Evolutionary conservation across 1,284 basidiomycete genomes (phyloP).

Genomic region (Pseudozyma flocculosa): DNA sequence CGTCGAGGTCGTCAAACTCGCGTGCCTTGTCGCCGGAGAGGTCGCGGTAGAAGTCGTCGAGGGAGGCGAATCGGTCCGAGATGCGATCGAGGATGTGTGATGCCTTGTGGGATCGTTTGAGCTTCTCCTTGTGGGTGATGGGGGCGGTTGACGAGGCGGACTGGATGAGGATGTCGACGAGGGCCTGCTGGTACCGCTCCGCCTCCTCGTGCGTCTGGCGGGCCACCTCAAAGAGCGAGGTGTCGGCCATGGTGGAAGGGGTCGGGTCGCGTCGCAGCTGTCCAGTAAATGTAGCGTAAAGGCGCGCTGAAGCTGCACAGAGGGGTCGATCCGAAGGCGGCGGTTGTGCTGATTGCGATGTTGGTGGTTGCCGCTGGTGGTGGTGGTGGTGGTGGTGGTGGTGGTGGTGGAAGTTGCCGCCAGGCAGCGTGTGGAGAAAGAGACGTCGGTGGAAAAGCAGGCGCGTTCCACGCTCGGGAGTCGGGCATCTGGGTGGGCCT

Average conservation of each 20-base stretch:
- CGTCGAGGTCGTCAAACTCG: constrained; percentile 61
- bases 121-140: constrained; percentile 61
- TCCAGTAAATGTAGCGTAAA: not conserved
- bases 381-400: too few relatives aligned
- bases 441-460: too few relatives aligned
- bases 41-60: constrained; percentile 59
- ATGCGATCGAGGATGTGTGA: constrained; percentile 82
- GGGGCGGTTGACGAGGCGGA: constrained; percentile 35
- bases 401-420: too few relatives aligned
- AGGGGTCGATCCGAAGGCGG: too few relatives aligned
- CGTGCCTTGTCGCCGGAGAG: constrained; percentile 57
- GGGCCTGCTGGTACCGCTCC: constrained; percentile 74
- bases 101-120: constrained; percentile 83
- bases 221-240: constrained; percentile 89
- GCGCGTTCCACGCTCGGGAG: too few relatives aligned
- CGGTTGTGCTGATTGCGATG: too few relatives aligned
- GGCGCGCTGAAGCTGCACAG: too few relatives aligned
- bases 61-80: constrained; percentile 64
- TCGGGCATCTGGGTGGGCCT: too few relatives aligned
- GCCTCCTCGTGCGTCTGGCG: constrained; percentile 93
- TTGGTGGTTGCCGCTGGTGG: too few relatives aligned
- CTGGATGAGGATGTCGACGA: constrained; percentile 62
- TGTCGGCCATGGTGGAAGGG: constrained; percentile 45
- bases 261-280: not conserved
- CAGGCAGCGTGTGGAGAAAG: too few relatives aligned